A percentile compares a stretch with the other conserved stretches of the same genome.
phyloP scores from a whole-genome alignment of 192 early-diverging fungal genomes.

The Lobosporangium transversale region DNA sequence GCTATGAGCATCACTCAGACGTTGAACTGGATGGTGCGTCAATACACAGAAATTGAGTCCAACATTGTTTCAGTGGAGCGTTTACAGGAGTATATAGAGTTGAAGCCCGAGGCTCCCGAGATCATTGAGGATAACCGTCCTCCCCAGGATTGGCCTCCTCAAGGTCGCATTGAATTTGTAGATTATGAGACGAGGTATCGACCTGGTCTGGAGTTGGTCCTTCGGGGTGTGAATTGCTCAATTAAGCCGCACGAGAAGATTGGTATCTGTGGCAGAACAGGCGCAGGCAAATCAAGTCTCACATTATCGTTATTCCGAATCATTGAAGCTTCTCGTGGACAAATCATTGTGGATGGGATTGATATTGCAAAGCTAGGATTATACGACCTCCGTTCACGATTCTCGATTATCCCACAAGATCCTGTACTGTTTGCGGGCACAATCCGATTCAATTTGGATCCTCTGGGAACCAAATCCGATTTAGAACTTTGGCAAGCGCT shows the following conservation, averaged over 20 bases:
- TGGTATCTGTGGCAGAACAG: conserved; percentile 75
- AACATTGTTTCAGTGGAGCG: conserved; percentile 87
- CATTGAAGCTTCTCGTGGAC: conserved; percentile 58
- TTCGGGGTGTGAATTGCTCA: conserved; percentile 70
- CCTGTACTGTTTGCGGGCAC: conserved; percentile 73
- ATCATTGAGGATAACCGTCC: conserved; percentile 68
- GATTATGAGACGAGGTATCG: conserved; percentile 88
- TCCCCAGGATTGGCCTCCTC: conserved; percentile 73
- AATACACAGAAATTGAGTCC: conserved; percentile 89
- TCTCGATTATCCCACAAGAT: conserved; percentile 88
- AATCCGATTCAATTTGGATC: conserved; percentile 68
- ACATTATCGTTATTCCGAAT: conserved; percentile 62
- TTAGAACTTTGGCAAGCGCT: conserved; percentile 76
- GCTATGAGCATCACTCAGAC: conserved; percentile 83
- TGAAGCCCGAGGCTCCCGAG: conserved; percentile 84
- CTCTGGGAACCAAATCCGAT: conserved; percentile 59
- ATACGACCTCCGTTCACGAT: conserved; percentile 64
- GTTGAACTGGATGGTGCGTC: conserved; percentile 88
- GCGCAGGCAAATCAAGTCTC: conserved; percentile 63
- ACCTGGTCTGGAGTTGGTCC: conserved; percentile 79
- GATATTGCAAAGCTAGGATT: conserved; percentile 65
- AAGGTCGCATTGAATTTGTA: conserved; percentile 81
- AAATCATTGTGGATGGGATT: conserved; percentile 63
- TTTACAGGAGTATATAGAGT: conserved; percentile 81
- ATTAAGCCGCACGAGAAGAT: conserved; percentile 69